Evolutionary conservation across 441 rosid species (phyloP).

Genomic region (Brassica hybrid): DNA sequence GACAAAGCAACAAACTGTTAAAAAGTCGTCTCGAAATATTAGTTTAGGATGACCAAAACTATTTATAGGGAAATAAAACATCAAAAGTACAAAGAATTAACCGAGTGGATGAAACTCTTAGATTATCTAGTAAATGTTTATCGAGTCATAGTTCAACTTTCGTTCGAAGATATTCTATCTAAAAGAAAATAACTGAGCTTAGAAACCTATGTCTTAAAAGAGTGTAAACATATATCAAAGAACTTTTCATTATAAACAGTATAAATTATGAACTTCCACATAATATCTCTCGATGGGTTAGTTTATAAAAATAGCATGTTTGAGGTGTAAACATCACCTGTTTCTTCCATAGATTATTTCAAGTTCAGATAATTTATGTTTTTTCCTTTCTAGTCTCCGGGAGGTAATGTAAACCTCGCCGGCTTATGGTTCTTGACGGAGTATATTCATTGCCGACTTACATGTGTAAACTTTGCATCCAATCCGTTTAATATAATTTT

Average conservation of each 20-base stretch:
- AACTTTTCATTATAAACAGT: background rate
- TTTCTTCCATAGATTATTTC: too few species aligned
- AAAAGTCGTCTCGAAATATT: conserved; percentile 10
- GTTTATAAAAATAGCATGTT: too few species aligned
- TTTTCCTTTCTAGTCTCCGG: too few species aligned
- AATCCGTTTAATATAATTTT: too few species aligned
- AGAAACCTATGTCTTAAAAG: background rate
- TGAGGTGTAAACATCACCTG: too few species aligned
- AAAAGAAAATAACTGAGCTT: background rate
- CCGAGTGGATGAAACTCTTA: background rate
- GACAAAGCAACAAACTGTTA: background rate
- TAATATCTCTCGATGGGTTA: background rate
- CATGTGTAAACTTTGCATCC: too few species aligned
- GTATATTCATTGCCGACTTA: too few species aligned
- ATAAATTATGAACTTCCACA: background rate
- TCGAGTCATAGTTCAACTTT: background rate
- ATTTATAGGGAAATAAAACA: background rate
- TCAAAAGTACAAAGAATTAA: background rate
- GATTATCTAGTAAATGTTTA: background rate
- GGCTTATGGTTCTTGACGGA: too few species aligned
- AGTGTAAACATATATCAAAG: background rate
- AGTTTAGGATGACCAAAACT: background rate
- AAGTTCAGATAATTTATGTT: too few species aligned
- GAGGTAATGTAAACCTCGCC: too few species aligned
- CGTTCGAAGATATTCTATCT: background rate